Percentiles rank a stretch among this genome's conserved stretches.
Evolutionary conservation across 352 stramenopile species (phyloP).

Genomic region (Globisporangium carolinianum): DNA sequence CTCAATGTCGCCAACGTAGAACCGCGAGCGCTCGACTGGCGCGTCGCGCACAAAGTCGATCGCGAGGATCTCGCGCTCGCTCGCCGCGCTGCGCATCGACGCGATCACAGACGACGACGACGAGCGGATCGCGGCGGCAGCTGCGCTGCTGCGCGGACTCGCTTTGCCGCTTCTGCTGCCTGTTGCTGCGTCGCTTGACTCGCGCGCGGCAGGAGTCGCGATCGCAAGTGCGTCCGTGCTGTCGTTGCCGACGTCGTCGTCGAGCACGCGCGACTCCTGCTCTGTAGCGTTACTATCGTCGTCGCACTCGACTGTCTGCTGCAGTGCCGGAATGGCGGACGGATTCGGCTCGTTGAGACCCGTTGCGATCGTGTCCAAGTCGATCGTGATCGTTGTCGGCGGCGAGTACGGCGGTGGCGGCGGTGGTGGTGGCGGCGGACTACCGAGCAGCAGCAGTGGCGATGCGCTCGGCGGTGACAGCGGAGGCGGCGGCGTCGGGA

Average conservation of each 20-base stretch:
- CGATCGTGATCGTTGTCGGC: constrained; percentile 32
- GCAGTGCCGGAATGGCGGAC: neutral
- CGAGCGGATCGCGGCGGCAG: constrained; percentile 15
- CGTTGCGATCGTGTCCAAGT: constrained; percentile 22
- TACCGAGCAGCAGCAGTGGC: constrained; percentile 10
- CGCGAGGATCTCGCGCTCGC: constrained; percentile 66
- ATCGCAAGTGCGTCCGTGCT: neutral
- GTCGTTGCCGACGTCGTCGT: constrained; percentile 10
- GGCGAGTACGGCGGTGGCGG: constrained; percentile 58
- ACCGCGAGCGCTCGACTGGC: constrained; percentile 41
- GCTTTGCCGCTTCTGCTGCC: constrained; percentile 1
- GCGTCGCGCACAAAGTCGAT: constrained; percentile 30
- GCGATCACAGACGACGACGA: constrained; percentile 57
- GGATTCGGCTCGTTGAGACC: constrained; percentile 2
- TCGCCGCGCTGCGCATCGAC: constrained; percentile 61
- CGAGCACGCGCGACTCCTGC: neutral
- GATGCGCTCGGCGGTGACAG: constrained; percentile 28
- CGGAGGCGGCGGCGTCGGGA: constrained; percentile 39
- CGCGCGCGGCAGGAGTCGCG: neutral
- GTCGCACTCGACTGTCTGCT: constrained; percentile 2
- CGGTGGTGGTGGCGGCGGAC: constrained; percentile 21
- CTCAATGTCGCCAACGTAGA: constrained; percentile 81
- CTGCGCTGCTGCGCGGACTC: constrained; percentile 5
- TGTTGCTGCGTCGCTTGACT: neutral
- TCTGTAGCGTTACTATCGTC: neutral